Evolutionary conservation across 2,329 filamentous ascomycete genomes (phyloP).

Genomic region (Colletotrichum sp.): DNA sequence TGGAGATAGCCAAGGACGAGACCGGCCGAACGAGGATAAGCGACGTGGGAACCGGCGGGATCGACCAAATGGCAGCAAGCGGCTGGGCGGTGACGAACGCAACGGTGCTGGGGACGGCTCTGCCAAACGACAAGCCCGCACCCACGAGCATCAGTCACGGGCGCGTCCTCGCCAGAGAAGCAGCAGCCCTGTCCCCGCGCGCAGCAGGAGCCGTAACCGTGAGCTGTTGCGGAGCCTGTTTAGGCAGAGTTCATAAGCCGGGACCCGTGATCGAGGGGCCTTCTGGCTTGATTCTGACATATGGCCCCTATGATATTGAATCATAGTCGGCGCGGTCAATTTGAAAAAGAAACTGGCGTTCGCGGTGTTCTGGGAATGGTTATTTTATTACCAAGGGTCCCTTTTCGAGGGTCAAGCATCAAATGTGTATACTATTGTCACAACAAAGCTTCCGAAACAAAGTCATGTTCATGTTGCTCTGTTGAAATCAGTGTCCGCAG

Average conservation of each 20-base stretch:
- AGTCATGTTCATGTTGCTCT: background rate
- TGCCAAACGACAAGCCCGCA: background rate
- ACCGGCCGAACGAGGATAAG: background rate
- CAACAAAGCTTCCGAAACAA: background rate
- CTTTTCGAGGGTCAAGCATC: background rate
- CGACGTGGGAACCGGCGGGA: background rate
- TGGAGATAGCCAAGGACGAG: background rate
- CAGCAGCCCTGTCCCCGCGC: background rate
- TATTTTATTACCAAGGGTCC: background rate
- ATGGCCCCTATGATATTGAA: background rate
- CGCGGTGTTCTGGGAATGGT: constrained; percentile 3
- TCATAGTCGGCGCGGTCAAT: background rate
- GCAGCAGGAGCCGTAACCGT: background rate
- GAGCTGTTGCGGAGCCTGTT: background rate
- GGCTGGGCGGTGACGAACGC: background rate
- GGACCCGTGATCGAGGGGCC: background rate
- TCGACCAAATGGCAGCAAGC: background rate
- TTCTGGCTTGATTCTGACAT: background rate
- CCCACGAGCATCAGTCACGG: background rate
- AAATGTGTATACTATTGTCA: background rate
- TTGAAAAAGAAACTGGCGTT: constrained; percentile 8
- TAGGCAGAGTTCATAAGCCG: background rate
- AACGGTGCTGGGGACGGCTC: background rate
- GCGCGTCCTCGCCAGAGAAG: background rate
- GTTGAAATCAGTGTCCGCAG: background rate